A percentile compares a stretch with the other conserved stretches of the same genome.
These are phyloP conservation scores for Metschnikowia anglica DNA, from an alignment of 805 yeast genomes.

Conservation along the genomic window DNA sequence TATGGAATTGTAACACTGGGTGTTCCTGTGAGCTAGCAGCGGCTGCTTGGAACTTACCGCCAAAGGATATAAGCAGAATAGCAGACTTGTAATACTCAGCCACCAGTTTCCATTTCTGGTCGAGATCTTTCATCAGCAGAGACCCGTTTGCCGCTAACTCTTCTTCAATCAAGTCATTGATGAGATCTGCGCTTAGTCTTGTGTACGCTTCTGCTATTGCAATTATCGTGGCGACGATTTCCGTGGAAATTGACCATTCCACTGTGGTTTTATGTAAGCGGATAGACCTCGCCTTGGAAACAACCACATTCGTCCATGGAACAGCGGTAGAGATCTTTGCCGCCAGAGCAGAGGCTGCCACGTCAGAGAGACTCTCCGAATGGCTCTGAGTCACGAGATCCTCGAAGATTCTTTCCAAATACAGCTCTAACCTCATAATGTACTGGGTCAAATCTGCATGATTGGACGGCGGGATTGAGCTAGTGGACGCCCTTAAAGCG, in stretches of 20 bases:
- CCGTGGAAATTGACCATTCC: slow-evolving; percentile 34
- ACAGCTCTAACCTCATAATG: slow-evolving; percentile 34
- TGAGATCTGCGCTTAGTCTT: slow-evolving; percentile 36
- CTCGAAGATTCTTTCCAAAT: slow-evolving; percentile 29
- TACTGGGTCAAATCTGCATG: slow-evolving; percentile 31
- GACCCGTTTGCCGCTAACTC: not conserved
- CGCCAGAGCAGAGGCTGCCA: slow-evolving; percentile 2
- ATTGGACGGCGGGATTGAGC: slow-evolving; percentile 9
- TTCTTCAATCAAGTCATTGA: slow-evolving; percentile 36
- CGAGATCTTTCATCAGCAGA: slow-evolving; percentile 14
- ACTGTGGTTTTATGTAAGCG: slow-evolving; percentile 6
- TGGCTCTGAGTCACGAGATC: slow-evolving; percentile 5
- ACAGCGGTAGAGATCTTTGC: not conserved
- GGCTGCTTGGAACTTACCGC: slow-evolving; percentile 14
- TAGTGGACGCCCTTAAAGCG: slow-evolving; percentile 21
- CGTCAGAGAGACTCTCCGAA: not conserved
- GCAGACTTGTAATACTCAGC: slow-evolving; percentile 33
- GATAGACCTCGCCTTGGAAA: not conserved
- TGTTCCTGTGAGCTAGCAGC: not conserved
- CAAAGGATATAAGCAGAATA: slow-evolving; percentile 29
- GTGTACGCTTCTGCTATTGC: slow-evolving; percentile 31
- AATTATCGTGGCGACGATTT: slow-evolving; percentile 27
- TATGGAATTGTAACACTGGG: too few relatives aligned
- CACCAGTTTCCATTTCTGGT: slow-evolving; percentile 40
- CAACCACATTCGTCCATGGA: slow-evolving; percentile 12